Percentiles rank a stretch among this genome's conserved stretches.
phyloP scores from a whole-genome alignment of 2,329 filamentous ascomycete genomes.

The Harringtonia aguacate region DNA sequence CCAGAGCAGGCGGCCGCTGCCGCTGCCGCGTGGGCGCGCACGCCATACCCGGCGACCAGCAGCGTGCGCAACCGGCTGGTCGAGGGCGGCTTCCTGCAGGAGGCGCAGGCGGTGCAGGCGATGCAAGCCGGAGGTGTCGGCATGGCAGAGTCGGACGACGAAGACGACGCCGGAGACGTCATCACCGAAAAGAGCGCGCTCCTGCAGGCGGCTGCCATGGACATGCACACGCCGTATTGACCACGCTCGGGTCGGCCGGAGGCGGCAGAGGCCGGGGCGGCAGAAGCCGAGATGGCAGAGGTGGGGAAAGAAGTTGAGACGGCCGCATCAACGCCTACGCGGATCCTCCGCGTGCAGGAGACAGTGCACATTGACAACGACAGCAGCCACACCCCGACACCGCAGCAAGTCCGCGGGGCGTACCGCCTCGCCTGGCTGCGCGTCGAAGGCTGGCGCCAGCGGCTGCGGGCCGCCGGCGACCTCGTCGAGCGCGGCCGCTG shows the following conservation, averaged over 20 bases:
- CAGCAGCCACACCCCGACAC: neutral
- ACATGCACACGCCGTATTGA: slow-evolving; percentile 18
- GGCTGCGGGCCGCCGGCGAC: slow-evolving; percentile 20
- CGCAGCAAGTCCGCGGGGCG: slow-evolving; percentile 10
- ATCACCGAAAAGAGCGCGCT: slow-evolving; percentile 20
- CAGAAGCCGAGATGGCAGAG: too few relatives aligned
- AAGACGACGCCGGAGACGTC: slow-evolving; percentile 11
- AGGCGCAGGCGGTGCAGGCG: too few relatives aligned
- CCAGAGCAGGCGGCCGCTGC: neutral
- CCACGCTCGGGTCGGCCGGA: slow-evolving; percentile 21
- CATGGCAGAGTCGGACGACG: neutral
- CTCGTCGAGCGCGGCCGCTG: slow-evolving; percentile 22
- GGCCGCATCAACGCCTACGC: too few relatives aligned
- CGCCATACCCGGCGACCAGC: slow-evolving; percentile 15
- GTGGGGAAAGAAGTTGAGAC: too few relatives aligned
- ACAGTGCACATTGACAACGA: too few relatives aligned
- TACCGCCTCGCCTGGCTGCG: slow-evolving; percentile 26
- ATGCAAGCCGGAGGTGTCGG: too few relatives aligned
- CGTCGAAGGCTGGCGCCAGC: slow-evolving; percentile 25
- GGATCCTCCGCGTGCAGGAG: too few relatives aligned
- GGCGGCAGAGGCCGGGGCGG: neutral
- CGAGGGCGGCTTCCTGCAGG: slow-evolving; percentile 5
- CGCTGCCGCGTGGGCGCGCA: slow-evolving; percentile 6
- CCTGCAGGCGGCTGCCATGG: slow-evolving; percentile 12
- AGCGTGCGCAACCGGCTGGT: slow-evolving; percentile 7